Conservation (phyloP, 805 yeast species). For the Kuraishia molischiana region DNA sequence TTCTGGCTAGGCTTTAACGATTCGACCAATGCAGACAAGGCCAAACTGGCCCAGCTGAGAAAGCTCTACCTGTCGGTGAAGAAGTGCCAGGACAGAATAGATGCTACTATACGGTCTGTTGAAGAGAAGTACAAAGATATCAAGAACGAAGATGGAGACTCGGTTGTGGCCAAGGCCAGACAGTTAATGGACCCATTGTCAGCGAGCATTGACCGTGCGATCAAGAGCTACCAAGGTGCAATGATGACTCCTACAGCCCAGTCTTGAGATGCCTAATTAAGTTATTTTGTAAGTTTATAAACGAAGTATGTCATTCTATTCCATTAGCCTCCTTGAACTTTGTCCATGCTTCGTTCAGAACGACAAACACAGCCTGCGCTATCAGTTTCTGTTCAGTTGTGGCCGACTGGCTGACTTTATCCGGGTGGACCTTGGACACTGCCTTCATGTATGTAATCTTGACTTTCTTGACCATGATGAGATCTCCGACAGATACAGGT, state of each 20-base stretch:
- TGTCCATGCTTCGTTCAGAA: constrained; percentile 88
- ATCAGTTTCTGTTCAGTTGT: constrained; percentile 67
- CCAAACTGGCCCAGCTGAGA: constrained; percentile 23
- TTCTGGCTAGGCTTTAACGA: constrained; percentile 57
- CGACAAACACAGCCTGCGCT: constrained; percentile 80
- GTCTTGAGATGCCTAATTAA: not conserved
- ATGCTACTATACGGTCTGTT: constrained; percentile 17
- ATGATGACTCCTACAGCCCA: not conserved
- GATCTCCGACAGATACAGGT: constrained; percentile 55
- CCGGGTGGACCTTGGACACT: constrained; percentile 73
- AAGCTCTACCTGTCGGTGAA: constrained; percentile 37
- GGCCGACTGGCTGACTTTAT: constrained; percentile 56
- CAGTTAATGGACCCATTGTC: constrained; percentile 30
- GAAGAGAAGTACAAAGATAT: constrained; percentile 8
- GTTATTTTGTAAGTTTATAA: not conserved
- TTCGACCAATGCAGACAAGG: constrained; percentile 18
- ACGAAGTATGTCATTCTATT: constrained; percentile 16
- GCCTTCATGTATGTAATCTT: constrained; percentile 79
- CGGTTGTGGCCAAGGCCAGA: constrained; percentile 2
- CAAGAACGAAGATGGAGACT: constrained; percentile 7
- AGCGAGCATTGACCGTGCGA: constrained; percentile 35
- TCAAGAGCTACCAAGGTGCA: constrained; percentile 33
- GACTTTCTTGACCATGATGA: constrained; percentile 84
- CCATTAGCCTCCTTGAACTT: constrained; percentile 53
- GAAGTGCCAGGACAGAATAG: constrained; percentile 37